phyloP scores from a whole-genome alignment of 2,329 filamentous ascomycete species.

The Penicillium rolfsii region DNA sequence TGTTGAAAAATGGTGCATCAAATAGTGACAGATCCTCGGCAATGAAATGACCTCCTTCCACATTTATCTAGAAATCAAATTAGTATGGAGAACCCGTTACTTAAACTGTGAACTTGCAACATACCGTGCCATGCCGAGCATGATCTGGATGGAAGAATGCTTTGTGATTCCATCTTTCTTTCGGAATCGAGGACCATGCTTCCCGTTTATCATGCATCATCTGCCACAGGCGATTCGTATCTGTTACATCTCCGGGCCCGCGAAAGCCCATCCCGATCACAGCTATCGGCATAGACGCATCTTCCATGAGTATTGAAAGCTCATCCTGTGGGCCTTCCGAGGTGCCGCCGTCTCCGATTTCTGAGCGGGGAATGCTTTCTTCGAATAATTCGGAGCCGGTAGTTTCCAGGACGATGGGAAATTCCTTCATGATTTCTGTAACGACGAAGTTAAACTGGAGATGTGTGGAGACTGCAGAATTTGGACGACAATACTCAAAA shows the following conservation, averaged over 20 bases:
- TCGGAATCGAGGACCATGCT: conserved; percentile 28
- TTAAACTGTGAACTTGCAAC: background rate
- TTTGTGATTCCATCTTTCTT: conserved; percentile 24
- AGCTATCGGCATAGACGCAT: conserved; percentile 28
- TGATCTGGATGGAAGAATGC: conserved; percentile 35
- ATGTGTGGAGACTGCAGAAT: background rate
- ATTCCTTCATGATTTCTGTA: conserved; percentile 3
- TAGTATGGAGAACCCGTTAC: too few species aligned
- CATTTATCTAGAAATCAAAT: conserved; percentile 26
- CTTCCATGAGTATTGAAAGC: background rate
- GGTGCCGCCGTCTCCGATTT: background rate
- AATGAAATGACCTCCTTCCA: conserved; percentile 33
- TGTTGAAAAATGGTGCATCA: conserved; percentile 43
- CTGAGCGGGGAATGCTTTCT: background rate
- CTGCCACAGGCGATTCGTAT: conserved; percentile 26
- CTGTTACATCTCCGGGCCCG: conserved; percentile 29
- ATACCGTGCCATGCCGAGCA: conserved; percentile 30
- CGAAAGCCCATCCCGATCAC: conserved; percentile 34
- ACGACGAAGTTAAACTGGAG: background rate
- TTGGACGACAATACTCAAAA: background rate
- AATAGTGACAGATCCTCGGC: conserved; percentile 33
- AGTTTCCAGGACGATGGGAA: conserved; percentile 3
- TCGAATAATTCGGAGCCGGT: background rate
- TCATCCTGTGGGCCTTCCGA: conserved; percentile 1
- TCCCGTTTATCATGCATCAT: conserved; percentile 28